Base-by-base conservation (phyloP, 148 eudicot genomes). In the Amaranthus cruentus region DNA sequence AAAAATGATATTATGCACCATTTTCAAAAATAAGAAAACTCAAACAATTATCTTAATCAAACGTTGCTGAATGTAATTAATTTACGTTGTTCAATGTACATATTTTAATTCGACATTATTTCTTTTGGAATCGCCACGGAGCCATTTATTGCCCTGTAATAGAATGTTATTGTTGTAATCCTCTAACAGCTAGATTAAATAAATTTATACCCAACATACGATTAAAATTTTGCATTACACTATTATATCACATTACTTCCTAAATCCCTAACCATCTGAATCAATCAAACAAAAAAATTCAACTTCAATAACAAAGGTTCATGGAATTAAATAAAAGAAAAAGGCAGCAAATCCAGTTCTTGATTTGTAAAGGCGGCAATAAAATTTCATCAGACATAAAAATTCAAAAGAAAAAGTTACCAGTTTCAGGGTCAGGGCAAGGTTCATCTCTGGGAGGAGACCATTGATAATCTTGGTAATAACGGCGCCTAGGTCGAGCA, bases 391-490 rank as follows among this genome's bases (percentile, higher is more conserved):
- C 64, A 0, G 7, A 59, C 62, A 59, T 9, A 42, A 49, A 12
- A 5, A 58, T 10, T 47, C 0, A 52, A 62, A 46, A 42, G 42
- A 7, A 42, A 50, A 69, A 4, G 0, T 6, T 80, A 80, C 83
- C 77, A 55, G 77, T 76, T 76, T 72, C 83, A 55, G 80, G 83
- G 49, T 80, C 83, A 55, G 80, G 79, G 54, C 73, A 72, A 11
- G 83, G 83, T 50, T 72, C 80, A 72, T 80, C 80, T 21, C 77
- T 43, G 46, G 83, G 80, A 72, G 83, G 83, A 28, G 83, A 80
- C 83, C 80, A 80, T 48, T 80, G 6, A 72, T 80, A 80, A 80
- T 80, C 80, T 72, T 62, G 73, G 76, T 76, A 80, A 15, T 71
- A 1, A 50, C 74, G 73, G 48, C 74, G 67, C 59, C 80, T 80